Evolutionary conservation across 2,329 filamentous ascomycete genomes (phyloP).

Genomic region (Microdochium trichocladiopsis): DNA sequence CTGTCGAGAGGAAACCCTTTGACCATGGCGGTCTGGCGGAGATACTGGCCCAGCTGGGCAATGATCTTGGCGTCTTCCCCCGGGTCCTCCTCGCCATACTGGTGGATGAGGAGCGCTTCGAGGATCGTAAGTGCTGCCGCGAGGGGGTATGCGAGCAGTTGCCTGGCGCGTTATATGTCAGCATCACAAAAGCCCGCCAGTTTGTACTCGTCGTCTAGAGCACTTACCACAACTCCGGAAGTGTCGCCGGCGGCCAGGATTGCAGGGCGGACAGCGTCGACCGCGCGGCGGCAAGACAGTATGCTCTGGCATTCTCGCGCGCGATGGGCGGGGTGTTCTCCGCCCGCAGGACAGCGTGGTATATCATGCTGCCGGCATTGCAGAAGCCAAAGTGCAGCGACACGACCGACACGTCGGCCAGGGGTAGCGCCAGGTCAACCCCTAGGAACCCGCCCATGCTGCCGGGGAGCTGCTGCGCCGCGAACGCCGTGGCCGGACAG

Average conservation of each 20-base stretch:
- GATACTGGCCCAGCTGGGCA: not conserved
- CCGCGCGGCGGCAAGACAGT: not conserved
- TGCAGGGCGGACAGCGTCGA: not conserved
- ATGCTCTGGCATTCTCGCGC: not conserved
- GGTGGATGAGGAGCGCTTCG: not conserved
- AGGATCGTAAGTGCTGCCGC: not conserved
- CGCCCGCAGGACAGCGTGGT: not conserved
- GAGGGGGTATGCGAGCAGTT: not conserved
- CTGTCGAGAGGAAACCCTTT: not conserved
- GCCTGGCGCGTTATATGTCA: not conserved
- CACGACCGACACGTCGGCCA: not conserved
- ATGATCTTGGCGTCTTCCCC: not conserved
- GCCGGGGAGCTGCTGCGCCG: not conserved
- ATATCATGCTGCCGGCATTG: not conserved
- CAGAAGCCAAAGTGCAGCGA: not conserved
- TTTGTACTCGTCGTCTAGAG: no score
- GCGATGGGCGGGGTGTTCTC: not conserved
- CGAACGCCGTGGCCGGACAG: not conserved
- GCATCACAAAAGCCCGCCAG: not conserved
- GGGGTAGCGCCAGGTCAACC: not conserved
- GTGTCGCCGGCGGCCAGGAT: not conserved
- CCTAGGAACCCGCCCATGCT: not conserved
- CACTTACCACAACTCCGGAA: not conserved
- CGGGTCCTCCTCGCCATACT: not conserved
- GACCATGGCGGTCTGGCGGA: not conserved